phyloP scores from a whole-genome alignment of 495 filamentous ascomycete species.

The Lophium mytilinum region DNA sequence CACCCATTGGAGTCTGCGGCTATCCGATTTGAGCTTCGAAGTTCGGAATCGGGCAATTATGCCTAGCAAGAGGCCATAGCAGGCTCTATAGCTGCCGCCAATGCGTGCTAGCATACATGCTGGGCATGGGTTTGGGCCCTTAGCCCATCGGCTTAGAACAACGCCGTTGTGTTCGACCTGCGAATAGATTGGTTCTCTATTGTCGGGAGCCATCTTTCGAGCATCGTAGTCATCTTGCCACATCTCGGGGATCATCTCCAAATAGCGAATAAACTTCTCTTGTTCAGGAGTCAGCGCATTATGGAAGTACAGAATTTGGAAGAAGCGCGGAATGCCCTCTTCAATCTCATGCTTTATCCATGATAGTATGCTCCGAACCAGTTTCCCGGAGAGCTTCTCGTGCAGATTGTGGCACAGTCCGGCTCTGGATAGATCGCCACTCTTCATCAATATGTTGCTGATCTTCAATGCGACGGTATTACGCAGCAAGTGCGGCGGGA shows the following conservation, averaged over 20 bases:
- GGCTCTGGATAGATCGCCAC: neutral
- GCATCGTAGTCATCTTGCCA: neutral
- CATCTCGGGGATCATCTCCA: neutral
- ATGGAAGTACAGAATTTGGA: neutral
- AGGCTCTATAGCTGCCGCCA: neutral
- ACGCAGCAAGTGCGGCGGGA: neutral
- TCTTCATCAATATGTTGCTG: neutral
- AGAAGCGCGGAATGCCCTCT: neutral
- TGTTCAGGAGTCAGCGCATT: neutral
- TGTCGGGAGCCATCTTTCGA: neutral
- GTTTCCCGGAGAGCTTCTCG: neutral
- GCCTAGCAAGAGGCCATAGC: too few relatives aligned
- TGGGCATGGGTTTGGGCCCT: neutral
- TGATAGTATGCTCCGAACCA: neutral
- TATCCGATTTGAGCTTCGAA: too few relatives aligned
- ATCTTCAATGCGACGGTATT: neutral
- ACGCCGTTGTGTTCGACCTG: neutral
- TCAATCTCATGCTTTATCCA: neutral
- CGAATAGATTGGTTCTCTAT: neutral
- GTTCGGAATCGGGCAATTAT: too few relatives aligned
- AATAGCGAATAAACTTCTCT: neutral
- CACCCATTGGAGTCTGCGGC: too few relatives aligned
- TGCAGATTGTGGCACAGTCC: neutral
- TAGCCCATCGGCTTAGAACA: neutral
- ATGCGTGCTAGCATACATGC: neutral